These are phyloP conservation scores for Arabidopsis hybrid DNA, from an alignment of 441 rosid species.

Conservation along the genomic window DNA sequence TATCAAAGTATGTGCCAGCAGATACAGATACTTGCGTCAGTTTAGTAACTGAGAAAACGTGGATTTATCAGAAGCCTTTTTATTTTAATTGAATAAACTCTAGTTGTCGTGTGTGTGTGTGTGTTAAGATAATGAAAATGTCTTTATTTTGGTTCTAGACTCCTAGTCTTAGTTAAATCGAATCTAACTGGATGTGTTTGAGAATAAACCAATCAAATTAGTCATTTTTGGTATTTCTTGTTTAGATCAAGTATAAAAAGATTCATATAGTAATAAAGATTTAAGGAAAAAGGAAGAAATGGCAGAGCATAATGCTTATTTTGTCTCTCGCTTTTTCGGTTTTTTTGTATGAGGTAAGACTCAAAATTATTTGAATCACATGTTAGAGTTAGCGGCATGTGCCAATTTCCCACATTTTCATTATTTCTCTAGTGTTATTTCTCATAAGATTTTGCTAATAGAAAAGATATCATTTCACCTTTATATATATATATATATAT, in stretches of 20 bases:
- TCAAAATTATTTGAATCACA: slow-evolving; percentile 30
- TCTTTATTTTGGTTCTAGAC: not conserved
- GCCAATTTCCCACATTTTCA: slow-evolving; percentile 25
- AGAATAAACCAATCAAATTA: not conserved
- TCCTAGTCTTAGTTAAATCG: not conserved
- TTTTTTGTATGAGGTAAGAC: not conserved
- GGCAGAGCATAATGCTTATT: not conserved
- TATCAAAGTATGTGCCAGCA: no score
- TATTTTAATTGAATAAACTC: no score
- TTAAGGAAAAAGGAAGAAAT: not conserved
- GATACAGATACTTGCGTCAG: no score
- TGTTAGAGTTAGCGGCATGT: slow-evolving; percentile 28
- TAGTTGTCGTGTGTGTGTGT: no score
- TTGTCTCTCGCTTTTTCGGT: not conserved
- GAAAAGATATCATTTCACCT: no score
- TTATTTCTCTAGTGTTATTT: slow-evolving; percentile 9
- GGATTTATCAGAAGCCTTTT: no score
- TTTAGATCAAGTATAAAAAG: not conserved
- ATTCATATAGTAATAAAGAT: not conserved
- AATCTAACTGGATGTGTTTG: no score
- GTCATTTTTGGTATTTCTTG: not conserved
- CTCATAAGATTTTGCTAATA: not conserved
- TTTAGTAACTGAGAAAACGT: no score
- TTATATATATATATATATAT: no score
- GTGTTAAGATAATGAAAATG: no score